phyloP scores from a whole-genome alignment of 768 basidiomycete genomes.

The Candolleomyces eurysporus region DNA sequence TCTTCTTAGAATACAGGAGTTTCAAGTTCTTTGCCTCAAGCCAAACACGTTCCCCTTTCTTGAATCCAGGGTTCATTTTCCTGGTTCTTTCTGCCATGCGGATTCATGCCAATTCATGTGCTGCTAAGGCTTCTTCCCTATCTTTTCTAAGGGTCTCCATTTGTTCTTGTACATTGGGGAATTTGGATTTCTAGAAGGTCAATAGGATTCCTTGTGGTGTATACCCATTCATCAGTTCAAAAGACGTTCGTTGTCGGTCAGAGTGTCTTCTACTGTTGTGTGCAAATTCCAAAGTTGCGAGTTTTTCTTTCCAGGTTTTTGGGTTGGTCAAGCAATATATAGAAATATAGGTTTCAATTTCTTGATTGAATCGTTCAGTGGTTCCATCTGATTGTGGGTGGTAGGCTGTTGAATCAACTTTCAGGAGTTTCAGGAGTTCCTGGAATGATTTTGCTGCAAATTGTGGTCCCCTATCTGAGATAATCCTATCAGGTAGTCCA shows the following conservation, averaged over 20 bases:
- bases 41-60: slow-evolving; percentile 8
- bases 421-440: slow-evolving; percentile 16
- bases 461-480: slow-evolving; percentile 14
- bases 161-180: background rate
- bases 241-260: slow-evolving; percentile 14
- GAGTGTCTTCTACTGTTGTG: slow-evolving; percentile 17
- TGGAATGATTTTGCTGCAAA: slow-evolving; percentile 17
- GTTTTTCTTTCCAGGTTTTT: slow-evolving; percentile 8
- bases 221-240: slow-evolving; percentile 17
- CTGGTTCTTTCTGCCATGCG: slow-evolving; percentile 5
- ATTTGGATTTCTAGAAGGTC: slow-evolving; percentile 6
- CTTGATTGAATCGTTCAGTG: slow-evolving; percentile 19
- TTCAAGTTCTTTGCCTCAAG: slow-evolving; percentile 1
- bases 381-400: slow-evolving; percentile 19
- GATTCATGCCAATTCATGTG: slow-evolving; percentile 10
- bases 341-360: slow-evolving; percentile 18
- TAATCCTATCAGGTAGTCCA: slow-evolving; percentile 16
- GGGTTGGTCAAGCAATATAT: slow-evolving; percentile 16
- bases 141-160: slow-evolving; percentile 3
- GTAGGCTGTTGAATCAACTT: slow-evolving; percentile 8
- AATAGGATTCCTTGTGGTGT: slow-evolving; percentile 1
- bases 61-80: background rate
- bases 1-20: background rate
- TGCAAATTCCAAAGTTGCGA: slow-evolving; percentile 14
- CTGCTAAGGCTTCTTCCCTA: slow-evolving; percentile 14